Evolutionary conservation across 129 eudicot species (phyloP).

Genomic region (Gnaphalium uliginosum): DNA sequence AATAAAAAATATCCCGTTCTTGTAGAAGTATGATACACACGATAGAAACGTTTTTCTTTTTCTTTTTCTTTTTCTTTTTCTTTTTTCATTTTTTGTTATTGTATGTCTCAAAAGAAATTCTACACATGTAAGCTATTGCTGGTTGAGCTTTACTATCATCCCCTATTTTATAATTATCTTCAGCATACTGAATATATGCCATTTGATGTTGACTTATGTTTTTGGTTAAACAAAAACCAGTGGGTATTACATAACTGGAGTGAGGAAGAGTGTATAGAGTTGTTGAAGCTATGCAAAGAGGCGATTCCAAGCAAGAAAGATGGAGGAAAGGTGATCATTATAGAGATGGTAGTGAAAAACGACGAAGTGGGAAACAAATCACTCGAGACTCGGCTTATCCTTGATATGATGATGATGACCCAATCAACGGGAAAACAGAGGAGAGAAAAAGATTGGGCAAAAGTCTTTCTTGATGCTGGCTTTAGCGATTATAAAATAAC

Average conservation of each 20-base stretch:
- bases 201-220: too few relatives aligned
- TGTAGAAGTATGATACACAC: too few relatives aligned
- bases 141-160: too few relatives aligned
- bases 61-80: too few relatives aligned
- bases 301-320: constrained; percentile 33
- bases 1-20: too few relatives aligned
- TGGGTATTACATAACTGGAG: constrained; percentile 31
- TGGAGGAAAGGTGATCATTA: constrained; percentile 30
- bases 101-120: too few relatives aligned
- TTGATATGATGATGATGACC: constrained; percentile 38
- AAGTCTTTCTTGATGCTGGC: constrained; percentile 31
- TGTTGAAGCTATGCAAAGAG: constrained; percentile 26
- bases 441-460: constrained; percentile 38
- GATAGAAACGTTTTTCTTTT: too few relatives aligned
- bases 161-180: too few relatives aligned
- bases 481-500: constrained; percentile 33
- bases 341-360: constrained; percentile 27
- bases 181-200: too few relatives aligned
- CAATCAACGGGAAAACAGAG: constrained; percentile 30
- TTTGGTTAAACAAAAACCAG: background rate
- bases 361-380: background rate
- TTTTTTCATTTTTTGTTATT: too few relatives aligned
- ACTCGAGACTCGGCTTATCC: constrained; percentile 34
- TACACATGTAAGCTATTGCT: too few relatives aligned
- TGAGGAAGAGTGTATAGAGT: constrained; percentile 20